A percentile compares a stretch with the other conserved stretches of the same genome.
These are phyloP conservation scores for Acanthamoeba triangularis DNA, from an alignment of 208 protist species.

Conservation along the genomic window DNA sequence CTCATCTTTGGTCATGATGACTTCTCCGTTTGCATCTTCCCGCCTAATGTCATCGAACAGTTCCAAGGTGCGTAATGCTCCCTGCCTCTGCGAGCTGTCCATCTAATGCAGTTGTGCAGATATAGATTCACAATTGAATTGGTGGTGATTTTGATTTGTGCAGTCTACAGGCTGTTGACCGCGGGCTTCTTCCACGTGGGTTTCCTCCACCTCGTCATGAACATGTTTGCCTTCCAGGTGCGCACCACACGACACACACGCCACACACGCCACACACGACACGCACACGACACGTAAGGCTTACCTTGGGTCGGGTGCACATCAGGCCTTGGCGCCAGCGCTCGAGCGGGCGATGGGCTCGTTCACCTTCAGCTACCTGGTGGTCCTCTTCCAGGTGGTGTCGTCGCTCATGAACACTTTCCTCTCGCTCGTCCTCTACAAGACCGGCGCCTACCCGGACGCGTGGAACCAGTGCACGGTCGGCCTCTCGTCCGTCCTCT, in stretches of 20 bases:
- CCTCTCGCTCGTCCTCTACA: slow-evolving; percentile 1
- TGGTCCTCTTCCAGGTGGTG: slow-evolving; percentile 52
- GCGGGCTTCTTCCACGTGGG: slow-evolving; percentile 78
- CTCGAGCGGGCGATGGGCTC: slow-evolving; percentile 51
- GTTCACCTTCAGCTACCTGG: slow-evolving; percentile 44
- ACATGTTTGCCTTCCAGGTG: slow-evolving; percentile 84
- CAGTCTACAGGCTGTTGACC: slow-evolving; percentile 85
- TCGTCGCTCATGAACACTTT: slow-evolving; percentile 24
- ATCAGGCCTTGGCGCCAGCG: neutral
- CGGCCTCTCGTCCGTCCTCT: slow-evolving; percentile 85
- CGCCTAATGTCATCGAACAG: neutral
- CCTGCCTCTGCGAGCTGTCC: too few relatives aligned
- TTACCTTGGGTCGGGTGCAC: neutral
- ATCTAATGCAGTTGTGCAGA: too few relatives aligned
- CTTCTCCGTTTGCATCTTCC: slow-evolving; percentile 39
- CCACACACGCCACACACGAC: neutral
- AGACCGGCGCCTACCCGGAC: neutral
- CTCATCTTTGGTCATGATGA: neutral
- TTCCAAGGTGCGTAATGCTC: neutral
- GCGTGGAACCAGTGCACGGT: slow-evolving; percentile 66
- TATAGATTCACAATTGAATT: too few relatives aligned
- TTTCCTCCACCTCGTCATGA: slow-evolving; percentile 86
- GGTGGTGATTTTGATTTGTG: neutral
- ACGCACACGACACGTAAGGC: neutral
- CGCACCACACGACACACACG: neutral